Evolutionary conservation across 805 yeast genomes (phyloP).

Genomic region (Scheffersomyces coipomensis): DNA sequence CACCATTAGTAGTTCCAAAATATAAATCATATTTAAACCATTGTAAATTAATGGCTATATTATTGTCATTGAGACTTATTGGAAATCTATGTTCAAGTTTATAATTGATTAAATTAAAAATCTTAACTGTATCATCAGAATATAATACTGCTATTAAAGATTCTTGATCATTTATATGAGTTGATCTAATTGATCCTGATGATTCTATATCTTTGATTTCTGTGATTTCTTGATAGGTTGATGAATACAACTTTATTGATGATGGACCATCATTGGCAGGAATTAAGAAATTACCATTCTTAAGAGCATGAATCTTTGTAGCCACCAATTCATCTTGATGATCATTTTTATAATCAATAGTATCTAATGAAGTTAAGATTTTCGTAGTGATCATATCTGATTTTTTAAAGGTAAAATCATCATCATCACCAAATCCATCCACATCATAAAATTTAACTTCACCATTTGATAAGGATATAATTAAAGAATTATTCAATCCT

Average conservation of each 20-base stretch:
- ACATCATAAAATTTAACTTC: constrained; percentile 54
- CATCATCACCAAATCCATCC: constrained; percentile 50
- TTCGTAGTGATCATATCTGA: constrained; percentile 37
- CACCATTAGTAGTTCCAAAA: constrained; percentile 46
- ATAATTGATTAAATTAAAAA: constrained; percentile 53
- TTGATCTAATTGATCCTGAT: no score
- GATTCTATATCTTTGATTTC: no score
- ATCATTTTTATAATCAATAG: constrained; percentile 39
- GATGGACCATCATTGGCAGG: no score
- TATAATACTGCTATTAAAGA: constrained; percentile 9
- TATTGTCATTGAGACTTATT: constrained; percentile 22
- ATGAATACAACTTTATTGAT: constrained; percentile 35
- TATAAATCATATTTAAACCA: constrained; percentile 20
- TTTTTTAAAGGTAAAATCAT: not conserved
- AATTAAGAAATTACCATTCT: constrained; percentile 62
- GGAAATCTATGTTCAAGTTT: constrained; percentile 17
- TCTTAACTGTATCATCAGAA: constrained; percentile 45
- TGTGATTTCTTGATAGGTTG: no score
- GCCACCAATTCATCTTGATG: constrained; percentile 45
- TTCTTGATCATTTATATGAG: not conserved
- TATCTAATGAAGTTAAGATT: constrained; percentile 27
- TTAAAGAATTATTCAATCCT: not conserved
- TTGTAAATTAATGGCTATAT: not conserved
- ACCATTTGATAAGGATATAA: constrained; percentile 52
- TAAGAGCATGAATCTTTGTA: constrained; percentile 67